A percentile compares a stretch with the other conserved stretches of the same genome.
Evolutionary conservation across 345 rosid genomes (phyloP).

Genomic region (Sisymbrium irio): DNA sequence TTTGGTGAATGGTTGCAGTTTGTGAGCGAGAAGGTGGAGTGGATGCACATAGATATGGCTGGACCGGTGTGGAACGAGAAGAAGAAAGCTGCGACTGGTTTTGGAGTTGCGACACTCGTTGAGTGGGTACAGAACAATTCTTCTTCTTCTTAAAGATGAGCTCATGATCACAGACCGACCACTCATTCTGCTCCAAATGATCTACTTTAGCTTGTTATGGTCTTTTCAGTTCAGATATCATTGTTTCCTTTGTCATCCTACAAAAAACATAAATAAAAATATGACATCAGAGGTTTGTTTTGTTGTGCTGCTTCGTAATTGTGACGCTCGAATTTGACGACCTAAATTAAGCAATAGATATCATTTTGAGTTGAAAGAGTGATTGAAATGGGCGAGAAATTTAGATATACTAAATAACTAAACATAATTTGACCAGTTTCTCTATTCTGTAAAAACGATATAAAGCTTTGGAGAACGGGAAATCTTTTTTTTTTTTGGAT

Average conservation of each 20-base stretch:
- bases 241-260: neutral
- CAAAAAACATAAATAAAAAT: neutral
- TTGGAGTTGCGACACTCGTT: constrained; percentile 81
- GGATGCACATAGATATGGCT: constrained; percentile 99
- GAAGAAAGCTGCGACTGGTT: constrained; percentile 79
- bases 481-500: too few species aligned
- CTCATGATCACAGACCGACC: constrained; percentile 1
- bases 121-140: constrained; percentile 63
- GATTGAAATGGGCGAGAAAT: neutral
- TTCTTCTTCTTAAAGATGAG: constrained; percentile 28
- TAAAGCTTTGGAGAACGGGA: too few species aligned
- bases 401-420: too few species aligned
- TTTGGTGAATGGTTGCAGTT: constrained; percentile 53
- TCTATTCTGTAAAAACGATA: too few species aligned
- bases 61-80: constrained; percentile 94
- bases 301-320: neutral
- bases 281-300: too few species aligned
- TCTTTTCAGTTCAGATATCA: neutral
- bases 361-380: neutral
- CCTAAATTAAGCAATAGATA: too few species aligned
- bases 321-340: neutral
- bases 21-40: constrained; percentile 75
- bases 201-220: neutral
- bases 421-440: too few species aligned
- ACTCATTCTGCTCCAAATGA: neutral